Evolutionary conservation across 176 grass and related monocot genomes (phyloP), one percentile per base, ranked within the genome.

Genomic region (Oryza glaberrima): DNA sequence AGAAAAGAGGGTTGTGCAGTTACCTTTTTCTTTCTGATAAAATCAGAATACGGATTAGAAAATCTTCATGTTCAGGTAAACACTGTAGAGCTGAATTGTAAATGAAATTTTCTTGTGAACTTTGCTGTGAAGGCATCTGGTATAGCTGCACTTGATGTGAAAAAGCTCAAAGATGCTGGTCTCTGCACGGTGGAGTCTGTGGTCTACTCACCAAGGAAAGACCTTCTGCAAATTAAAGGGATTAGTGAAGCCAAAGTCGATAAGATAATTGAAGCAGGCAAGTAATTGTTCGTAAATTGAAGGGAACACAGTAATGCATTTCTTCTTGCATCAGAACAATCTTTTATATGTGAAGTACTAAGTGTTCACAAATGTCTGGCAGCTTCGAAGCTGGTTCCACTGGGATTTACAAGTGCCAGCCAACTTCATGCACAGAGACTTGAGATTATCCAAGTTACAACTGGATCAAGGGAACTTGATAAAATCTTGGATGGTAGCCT

Each of bases 221-320:
- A 98, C 82, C 93, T 98, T 85, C 83, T 98, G 76, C 95, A 92
- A 92, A 98, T 98, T 52, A 98, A 98, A 92, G 93, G 93, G 48
- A 93, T 98, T 69, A 95, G 95, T 88, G 95, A 98, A 84, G 93
- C 93, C 54, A 95, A 98, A 91, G 87, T 98, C 3, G 93, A 98
- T 65, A 98, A 98, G 81, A 98, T 98, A 79, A 95, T 95, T 87
- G 93, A 95, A 92, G 95, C 91, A 90, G 93, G 95, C 67, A 87
- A 84, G 77, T 49, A 63, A 80, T 26, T 46, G 11, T 72, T 71
- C 58, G 10, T 65, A 89, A 14, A 45, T 56, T 71, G 38, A 32
- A 75, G 43, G 49, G 51, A 69, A 81, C 72, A 73, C 72, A 60
- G 1, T 40, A 73, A 73, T 46, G 4, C 13, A 58, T 41, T 76